phyloP scores from a whole-genome alignment of 1,284 basidiomycete genomes.

The Pascua guehoae region DNA sequence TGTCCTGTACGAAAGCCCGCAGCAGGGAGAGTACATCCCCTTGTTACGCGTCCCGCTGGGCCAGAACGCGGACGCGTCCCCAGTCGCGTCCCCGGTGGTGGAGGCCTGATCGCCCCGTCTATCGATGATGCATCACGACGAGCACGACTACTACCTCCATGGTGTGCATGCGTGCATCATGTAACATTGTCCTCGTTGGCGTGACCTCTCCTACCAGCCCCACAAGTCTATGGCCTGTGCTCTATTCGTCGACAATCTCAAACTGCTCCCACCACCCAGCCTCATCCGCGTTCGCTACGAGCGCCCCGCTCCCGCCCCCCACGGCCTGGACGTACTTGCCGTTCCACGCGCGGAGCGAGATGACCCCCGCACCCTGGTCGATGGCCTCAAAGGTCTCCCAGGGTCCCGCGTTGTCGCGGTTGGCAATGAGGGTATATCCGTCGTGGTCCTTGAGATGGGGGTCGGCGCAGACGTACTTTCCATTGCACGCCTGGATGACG shows the following conservation, averaged over 20 bases:
- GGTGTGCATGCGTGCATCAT: too few relatives aligned
- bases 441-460: neutral
- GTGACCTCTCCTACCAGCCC: too few relatives aligned
- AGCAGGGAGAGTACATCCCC: too few relatives aligned
- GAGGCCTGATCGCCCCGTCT: too few relatives aligned
- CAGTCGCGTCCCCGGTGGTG: too few relatives aligned
- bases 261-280: constrained; percentile 20
- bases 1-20: too few relatives aligned
- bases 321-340: constrained; percentile 6
- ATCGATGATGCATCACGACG: too few relatives aligned
- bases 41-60: too few relatives aligned
- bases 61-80: too few relatives aligned
- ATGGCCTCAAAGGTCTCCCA: constrained; percentile 10
- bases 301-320: neutral
- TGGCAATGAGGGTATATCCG: constrained; percentile 1
- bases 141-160: too few relatives aligned
- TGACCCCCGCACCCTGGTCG: neutral
- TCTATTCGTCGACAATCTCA: constrained; percentile 10
- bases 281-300: constrained; percentile 4
- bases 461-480: constrained; percentile 11
- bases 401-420: neutral
- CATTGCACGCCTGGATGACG: constrained; percentile 7
- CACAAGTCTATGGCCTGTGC: neutral
- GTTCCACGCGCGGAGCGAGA: neutral
- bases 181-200: too few relatives aligned